phyloP scores from a whole-genome alignment of 345 rosid genomes.

The Gossypium mustelinum region DNA sequence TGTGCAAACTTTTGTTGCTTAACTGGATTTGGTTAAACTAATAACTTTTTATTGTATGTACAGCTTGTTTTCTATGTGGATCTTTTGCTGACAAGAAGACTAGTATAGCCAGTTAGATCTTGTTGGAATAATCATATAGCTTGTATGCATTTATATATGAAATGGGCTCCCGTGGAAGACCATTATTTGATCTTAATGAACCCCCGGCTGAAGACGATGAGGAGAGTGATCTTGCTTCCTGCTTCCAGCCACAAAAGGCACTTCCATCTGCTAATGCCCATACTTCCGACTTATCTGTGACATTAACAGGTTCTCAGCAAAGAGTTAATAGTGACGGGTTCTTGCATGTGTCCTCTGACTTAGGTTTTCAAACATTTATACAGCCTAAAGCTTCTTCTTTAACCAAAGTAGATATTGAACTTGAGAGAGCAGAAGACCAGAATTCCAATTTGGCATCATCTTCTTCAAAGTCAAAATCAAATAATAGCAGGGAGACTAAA shows the following conservation, averaged over 20 bases:
- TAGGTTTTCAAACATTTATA: slow-evolving; percentile 90
- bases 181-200: slow-evolving; percentile 96
- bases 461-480: slow-evolving; percentile 27
- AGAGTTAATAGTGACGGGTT: slow-evolving; percentile 50
- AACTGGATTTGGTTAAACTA: neutral
- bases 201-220: slow-evolving; percentile 75
- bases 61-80: slow-evolving; percentile 27
- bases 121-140: slow-evolving; percentile 24
- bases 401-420: slow-evolving; percentile 36
- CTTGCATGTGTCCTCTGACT: slow-evolving; percentile 67
- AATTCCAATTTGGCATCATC: slow-evolving; percentile 32
- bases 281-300: slow-evolving; percentile 39
- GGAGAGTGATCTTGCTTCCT: slow-evolving; percentile 40
- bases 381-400: slow-evolving; percentile 35
- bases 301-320: slow-evolving; percentile 45
- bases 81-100: slow-evolving; percentile 8
- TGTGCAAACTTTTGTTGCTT: neutral
- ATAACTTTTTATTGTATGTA: slow-evolving; percentile 8
- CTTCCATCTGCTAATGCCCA: slow-evolving; percentile 42
- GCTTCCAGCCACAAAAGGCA: slow-evolving; percentile 56
- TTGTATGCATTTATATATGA: slow-evolving; percentile 75
- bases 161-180: slow-evolving; percentile 89
- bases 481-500: slow-evolving; percentile 32
- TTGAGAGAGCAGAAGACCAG: slow-evolving; percentile 32
- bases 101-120: slow-evolving; percentile 12